Evolutionary conservation across 108 stramenopile species (phyloP).

Genomic region (Mediolabrus comicus): DNA sequence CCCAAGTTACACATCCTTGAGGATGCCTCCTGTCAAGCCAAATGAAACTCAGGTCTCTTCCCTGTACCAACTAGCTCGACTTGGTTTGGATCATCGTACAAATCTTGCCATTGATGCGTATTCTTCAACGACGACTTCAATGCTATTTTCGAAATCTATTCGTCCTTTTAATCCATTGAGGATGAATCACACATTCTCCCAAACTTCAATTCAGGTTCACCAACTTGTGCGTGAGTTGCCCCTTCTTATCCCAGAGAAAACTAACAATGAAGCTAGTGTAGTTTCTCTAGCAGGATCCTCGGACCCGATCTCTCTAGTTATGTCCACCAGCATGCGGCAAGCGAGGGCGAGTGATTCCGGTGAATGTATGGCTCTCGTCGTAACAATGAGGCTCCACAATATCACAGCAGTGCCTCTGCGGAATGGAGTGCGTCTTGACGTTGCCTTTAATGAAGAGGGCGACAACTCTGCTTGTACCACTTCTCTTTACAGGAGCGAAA

Average conservation of each 20-base stretch:
- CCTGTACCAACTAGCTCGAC: constrained; percentile 36
- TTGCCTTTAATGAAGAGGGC: constrained; percentile 20
- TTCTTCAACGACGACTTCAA: constrained; percentile 11
- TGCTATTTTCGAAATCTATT: constrained; percentile 16
- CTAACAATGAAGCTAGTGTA: constrained; percentile 5
- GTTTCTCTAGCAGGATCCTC: constrained; percentile 37
- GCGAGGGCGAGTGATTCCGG: constrained; percentile 20
- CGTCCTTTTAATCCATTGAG: constrained; percentile 28
- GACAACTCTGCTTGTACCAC: constrained; percentile 38
- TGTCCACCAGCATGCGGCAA: constrained; percentile 23
- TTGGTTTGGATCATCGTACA: constrained; percentile 23
- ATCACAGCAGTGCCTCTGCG: constrained; percentile 46
- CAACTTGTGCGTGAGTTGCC: constrained; percentile 25
- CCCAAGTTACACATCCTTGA: not conserved
- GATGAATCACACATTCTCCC: constrained; percentile 22
- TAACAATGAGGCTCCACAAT: constrained; percentile 45
- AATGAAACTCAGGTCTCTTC: constrained; percentile 11
- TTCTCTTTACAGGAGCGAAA: constrained; percentile 50
- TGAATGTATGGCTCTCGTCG: constrained; percentile 38
- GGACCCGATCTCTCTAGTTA: constrained; percentile 34
- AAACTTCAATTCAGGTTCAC: constrained; percentile 35
- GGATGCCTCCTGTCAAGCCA: not conserved
- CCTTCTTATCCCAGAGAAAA: constrained; percentile 21
- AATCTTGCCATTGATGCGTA: constrained; percentile 14
- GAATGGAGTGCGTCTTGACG: constrained; percentile 46